Conservation (phyloP, 2,329 filamentous ascomycete species). For the Fusarium hostae region DNA sequence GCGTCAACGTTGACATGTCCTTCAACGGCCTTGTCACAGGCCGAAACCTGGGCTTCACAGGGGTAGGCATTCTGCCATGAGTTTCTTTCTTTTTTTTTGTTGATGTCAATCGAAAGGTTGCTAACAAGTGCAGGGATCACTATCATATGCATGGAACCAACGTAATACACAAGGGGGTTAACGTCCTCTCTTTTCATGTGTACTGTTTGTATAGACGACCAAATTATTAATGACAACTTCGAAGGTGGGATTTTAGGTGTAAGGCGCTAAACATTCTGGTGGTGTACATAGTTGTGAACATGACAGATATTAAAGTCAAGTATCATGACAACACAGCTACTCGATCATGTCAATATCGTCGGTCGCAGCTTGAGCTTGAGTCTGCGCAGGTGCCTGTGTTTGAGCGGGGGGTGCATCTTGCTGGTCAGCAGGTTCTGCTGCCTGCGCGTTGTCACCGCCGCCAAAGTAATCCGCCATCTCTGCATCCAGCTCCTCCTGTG, state of each 20-base stretch:
- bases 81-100: neutral
- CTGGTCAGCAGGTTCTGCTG: slow-evolving; percentile 46
- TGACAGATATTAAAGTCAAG: slow-evolving; percentile 9
- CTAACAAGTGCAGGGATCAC: slow-evolving; percentile 34
- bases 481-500: slow-evolving; percentile 90
- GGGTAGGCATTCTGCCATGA: slow-evolving; percentile 24
- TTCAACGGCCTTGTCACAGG: slow-evolving; percentile 44
- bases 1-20: slow-evolving; percentile 37
- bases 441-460: slow-evolving; percentile 53
- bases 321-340: slow-evolving; percentile 48
- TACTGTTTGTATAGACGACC: neutral
- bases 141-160: slow-evolving; percentile 43
- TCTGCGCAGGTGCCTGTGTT: slow-evolving; percentile 18
- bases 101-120: neutral
- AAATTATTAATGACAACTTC: slow-evolving; percentile 20
- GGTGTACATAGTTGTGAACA: slow-evolving; percentile 40
- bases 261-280: slow-evolving; percentile 41
- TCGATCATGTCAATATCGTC: slow-evolving; percentile 80
- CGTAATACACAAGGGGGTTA: slow-evolving; percentile 26
- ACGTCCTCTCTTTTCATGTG: neutral
- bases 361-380: slow-evolving; percentile 44
- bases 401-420: slow-evolving; percentile 46
- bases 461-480: slow-evolving; percentile 97
- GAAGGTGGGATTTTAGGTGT: slow-evolving; percentile 31
- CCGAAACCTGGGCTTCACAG: slow-evolving; percentile 40